Evolutionary conservation across 2,329 filamentous ascomycete genomes (phyloP).

Genomic region (Zymoseptoria crescenta): DNA sequence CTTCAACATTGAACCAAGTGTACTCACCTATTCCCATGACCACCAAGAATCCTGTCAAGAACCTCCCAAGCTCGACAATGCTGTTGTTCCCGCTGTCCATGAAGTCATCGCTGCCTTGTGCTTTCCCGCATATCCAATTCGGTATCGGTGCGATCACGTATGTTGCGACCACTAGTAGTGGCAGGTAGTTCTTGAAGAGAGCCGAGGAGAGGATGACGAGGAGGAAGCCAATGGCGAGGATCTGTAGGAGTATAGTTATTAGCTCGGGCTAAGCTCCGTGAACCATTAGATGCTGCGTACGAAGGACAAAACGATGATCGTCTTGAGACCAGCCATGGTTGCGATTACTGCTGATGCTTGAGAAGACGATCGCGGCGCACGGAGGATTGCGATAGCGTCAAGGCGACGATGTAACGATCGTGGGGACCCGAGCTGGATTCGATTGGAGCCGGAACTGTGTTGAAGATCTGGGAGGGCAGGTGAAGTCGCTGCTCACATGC

Average conservation of each 20-base stretch:
- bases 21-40: conserved; percentile 92
- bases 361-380: conserved; percentile 3
- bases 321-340: conserved; percentile 83
- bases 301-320: conserved; percentile 97
- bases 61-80: conserved; percentile 85
- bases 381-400: neutral
- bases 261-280: conserved; percentile 1
- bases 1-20: neutral
- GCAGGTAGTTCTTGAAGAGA: conserved; percentile 89
- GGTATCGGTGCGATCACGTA: conserved; percentile 90
- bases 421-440: neutral
- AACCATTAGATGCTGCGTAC: conserved; percentile 42
- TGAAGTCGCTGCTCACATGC: neutral
- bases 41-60: conserved; percentile 90
- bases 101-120: conserved; percentile 90
- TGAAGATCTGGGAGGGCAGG: neutral
- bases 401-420: neutral
- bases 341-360: conserved; percentile 3
- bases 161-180: conserved; percentile 88
- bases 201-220: conserved; percentile 97
- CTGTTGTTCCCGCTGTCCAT: conserved; percentile 78
- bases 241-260: conserved; percentile 35
- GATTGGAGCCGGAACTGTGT: neutral
- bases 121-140: conserved; percentile 90
- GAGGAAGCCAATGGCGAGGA: conserved; percentile 96